Conservation (phyloP, 2,329 filamentous ascomycete genomes). For the Fusarium sulawesiense region DNA sequence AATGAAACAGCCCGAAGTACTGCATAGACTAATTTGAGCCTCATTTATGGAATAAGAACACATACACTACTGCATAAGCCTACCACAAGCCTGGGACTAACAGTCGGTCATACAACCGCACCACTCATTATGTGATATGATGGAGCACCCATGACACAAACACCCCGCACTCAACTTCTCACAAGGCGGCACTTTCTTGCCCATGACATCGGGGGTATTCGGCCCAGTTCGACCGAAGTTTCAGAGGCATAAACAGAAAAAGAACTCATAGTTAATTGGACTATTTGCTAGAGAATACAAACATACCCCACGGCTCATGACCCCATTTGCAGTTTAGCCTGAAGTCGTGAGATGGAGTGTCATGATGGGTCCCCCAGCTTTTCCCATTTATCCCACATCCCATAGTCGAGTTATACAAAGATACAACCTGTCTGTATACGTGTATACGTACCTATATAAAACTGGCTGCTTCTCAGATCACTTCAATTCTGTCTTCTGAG, state of each 20-base stretch:
- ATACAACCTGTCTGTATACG: neutral
- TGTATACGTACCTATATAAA: conserved; percentile 26
- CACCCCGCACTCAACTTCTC: conserved; percentile 31
- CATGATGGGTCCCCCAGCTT: conserved; percentile 39
- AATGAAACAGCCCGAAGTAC: neutral
- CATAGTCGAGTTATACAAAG: conserved; percentile 1
- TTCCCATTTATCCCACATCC: conserved; percentile 39
- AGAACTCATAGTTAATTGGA: conserved; percentile 1
- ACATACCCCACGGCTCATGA: conserved; percentile 26
- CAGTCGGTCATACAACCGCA: conserved; percentile 29
- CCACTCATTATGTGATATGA: conserved; percentile 36
- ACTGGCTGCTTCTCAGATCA: conserved; percentile 30
- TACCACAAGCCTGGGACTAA: conserved; percentile 1
- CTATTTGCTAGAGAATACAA: neutral
- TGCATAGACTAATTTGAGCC: conserved; percentile 9
- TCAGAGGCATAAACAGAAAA: neutral
- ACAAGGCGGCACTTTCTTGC: neutral
- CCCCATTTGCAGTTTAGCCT: conserved; percentile 43
- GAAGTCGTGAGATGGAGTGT: conserved; percentile 36
- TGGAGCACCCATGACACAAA: conserved; percentile 32
- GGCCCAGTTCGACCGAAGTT: conserved; percentile 28
- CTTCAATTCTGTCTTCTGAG: neutral
- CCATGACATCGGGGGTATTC: neutral
- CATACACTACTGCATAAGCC: neutral
- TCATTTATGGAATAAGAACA: conserved; percentile 4